phyloP scores from a whole-genome alignment of 2,329 filamentous ascomycete species.

The Fusarium palustre region DNA sequence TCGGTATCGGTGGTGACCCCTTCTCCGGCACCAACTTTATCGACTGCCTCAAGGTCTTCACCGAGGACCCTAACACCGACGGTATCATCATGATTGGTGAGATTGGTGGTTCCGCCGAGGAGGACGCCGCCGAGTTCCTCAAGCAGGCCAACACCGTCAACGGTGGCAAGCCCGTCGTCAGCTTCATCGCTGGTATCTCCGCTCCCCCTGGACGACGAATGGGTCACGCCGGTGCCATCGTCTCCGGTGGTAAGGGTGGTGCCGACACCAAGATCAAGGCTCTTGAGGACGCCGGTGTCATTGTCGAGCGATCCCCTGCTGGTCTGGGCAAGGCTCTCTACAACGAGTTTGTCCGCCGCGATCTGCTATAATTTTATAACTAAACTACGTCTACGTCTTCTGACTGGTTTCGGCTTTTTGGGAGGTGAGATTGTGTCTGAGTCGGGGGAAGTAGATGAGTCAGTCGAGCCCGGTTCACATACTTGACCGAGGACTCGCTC shows the following conservation, averaged over 20 bases:
- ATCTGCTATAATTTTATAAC: conserved; percentile 78
- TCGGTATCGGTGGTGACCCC: conserved; percentile 97
- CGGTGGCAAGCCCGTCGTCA: conserved; percentile 90
- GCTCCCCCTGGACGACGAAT: conserved; percentile 96
- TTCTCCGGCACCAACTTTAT: conserved; percentile 99
- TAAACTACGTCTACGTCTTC: conserved; percentile 22
- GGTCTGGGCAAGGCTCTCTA: conserved; percentile 92
- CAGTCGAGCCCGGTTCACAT: conserved; percentile 36
- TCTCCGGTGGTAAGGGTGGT: conserved; percentile 96
- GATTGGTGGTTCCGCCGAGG: conserved; percentile 96
- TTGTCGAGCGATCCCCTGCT: conserved; percentile 95
- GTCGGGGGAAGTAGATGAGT: conserved; percentile 34
- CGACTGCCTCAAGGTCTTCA: conserved; percentile 97
- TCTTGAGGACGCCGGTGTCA: conserved; percentile 90
- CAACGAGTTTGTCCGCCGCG: conserved; percentile 94
- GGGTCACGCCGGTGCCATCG: conserved; percentile 98
- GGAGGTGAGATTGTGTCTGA: conserved; percentile 24
- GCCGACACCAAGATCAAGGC: conserved; percentile 98
- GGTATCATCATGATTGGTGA: conserved; percentile 99
- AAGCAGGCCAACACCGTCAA: conserved; percentile 90
- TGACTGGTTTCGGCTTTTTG: conserved; percentile 17
- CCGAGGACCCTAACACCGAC: conserved; percentile 94
- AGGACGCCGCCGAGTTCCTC: conserved; percentile 97
- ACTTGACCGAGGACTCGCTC: conserved; percentile 38
- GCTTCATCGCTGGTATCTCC: conserved; percentile 98